Evolutionary conservation across 108 stramenopile genomes (phyloP).

Genomic region (Nitzschia sp.): DNA sequence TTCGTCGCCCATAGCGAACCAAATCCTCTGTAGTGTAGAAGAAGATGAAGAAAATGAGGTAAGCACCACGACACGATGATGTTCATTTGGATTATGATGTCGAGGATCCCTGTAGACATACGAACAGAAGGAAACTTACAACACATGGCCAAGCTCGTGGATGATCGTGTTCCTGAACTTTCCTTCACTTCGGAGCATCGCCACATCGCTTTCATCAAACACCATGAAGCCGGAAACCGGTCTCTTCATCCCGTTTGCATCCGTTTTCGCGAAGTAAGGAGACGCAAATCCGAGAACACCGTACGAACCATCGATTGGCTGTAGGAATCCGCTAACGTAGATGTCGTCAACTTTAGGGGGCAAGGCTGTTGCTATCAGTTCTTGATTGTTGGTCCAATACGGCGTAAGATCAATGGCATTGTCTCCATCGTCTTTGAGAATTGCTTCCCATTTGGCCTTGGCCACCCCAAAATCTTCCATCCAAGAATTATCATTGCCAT

Average conservation of each 20-base stretch:
- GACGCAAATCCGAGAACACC: background rate
- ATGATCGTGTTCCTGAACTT: conserved; percentile 8
- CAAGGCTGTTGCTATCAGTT: background rate
- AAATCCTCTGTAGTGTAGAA: no score
- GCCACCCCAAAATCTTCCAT: conserved; percentile 4
- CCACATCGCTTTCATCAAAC: background rate
- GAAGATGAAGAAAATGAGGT: no score
- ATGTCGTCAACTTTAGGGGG: conserved; percentile 5
- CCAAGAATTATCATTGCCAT: background rate
- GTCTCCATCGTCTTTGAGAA: background rate
- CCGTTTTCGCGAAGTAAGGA: background rate
- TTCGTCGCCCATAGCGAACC: conserved; percentile 36
- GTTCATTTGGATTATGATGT: no score
- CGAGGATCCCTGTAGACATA: no score
- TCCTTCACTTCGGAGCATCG: background rate
- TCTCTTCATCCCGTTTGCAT: background rate
- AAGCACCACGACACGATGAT: no score
- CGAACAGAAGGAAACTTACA: no score
- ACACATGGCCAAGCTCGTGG: conserved; percentile 55
- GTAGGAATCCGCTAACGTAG: background rate
- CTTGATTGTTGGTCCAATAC: background rate
- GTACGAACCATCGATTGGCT: background rate
- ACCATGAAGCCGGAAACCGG: conserved; percentile 6
- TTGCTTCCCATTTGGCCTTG: background rate
- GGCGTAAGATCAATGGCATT: background rate